Evolutionary conservation across 2,329 filamentous ascomycete species (phyloP).

Genomic region (Diplodia mutila): DNA sequence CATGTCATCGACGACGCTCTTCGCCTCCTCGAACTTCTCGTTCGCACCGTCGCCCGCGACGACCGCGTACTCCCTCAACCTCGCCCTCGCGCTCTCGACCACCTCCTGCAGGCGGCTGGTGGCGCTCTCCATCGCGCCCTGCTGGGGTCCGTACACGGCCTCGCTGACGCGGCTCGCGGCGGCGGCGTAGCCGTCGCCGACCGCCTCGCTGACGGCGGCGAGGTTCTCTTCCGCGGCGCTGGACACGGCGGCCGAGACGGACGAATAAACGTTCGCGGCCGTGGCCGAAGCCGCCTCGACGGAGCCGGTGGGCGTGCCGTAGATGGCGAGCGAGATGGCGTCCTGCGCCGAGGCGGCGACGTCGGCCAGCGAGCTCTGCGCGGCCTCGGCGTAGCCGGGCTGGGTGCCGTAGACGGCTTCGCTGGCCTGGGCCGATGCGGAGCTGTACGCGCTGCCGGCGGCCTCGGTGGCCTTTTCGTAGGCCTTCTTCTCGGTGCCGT

Average conservation of each 20-base stretch:
- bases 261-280: slow-evolving; percentile 50
- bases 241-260: slow-evolving; percentile 43
- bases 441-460: slow-evolving; percentile 57
- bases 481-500: slow-evolving; percentile 59
- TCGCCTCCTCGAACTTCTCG: slow-evolving; percentile 40
- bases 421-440: slow-evolving; percentile 54
- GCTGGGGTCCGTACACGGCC: slow-evolving; percentile 53
- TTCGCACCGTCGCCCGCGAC: slow-evolving; percentile 36
- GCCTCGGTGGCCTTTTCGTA: slow-evolving; percentile 59
- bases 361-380: slow-evolving; percentile 57
- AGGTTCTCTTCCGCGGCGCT: slow-evolving; percentile 48
- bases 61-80: slow-evolving; percentile 46
- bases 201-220: slow-evolving; percentile 30
- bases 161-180: slow-evolving; percentile 44
- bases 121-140: slow-evolving; percentile 51
- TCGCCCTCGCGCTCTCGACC: slow-evolving; percentile 50
- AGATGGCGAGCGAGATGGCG: slow-evolving; percentile 61
- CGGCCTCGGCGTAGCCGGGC: slow-evolving; percentile 57
- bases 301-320: slow-evolving; percentile 53
- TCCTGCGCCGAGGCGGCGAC: slow-evolving; percentile 59
- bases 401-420: slow-evolving; percentile 61
- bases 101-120: slow-evolving; percentile 47
- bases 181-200: slow-evolving; percentile 34
- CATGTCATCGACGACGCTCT: slow-evolving; percentile 50
- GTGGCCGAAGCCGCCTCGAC: slow-evolving; percentile 51